Evolutionary conservation across 768 basidiomycete genomes (phyloP).

Genomic region (Termitomyces heimii): DNA sequence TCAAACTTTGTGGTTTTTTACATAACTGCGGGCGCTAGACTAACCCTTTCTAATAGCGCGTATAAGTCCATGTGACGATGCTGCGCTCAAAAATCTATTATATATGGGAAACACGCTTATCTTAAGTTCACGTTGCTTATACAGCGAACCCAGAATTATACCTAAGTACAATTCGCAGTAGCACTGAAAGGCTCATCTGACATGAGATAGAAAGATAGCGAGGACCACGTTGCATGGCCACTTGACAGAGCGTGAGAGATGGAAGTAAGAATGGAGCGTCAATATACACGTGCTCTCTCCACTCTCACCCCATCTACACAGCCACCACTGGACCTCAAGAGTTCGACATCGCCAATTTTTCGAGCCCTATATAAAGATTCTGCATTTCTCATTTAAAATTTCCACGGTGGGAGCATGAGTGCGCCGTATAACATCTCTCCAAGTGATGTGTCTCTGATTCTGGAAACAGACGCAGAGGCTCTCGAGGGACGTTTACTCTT

Average conservation of each 20-base stretch:
- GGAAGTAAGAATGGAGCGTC: background rate
- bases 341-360: background rate
- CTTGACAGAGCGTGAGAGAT: background rate
- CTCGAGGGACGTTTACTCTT: conserved; percentile 86
- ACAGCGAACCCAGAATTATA: background rate
- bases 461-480: conserved; percentile 56
- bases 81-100: background rate
- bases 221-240: background rate
- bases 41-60: background rate
- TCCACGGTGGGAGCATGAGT: conserved; percentile 11
- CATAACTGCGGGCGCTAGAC: background rate
- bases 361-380: background rate
- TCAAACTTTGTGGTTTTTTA: background rate
- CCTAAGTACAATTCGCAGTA: background rate
- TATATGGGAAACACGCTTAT: background rate
- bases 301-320: too few species aligned
- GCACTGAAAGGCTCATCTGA: background rate
- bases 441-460: background rate
- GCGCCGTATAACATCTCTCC: background rate
- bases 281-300: too few species aligned
- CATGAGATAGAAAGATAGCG: background rate
- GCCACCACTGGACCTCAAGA: background rate
- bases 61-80: background rate
- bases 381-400: background rate
- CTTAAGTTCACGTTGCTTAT: background rate